Base-by-base conservation (phyloP, 192 early-diverging fungal genomes). In the Mortierella alpina region DNA sequence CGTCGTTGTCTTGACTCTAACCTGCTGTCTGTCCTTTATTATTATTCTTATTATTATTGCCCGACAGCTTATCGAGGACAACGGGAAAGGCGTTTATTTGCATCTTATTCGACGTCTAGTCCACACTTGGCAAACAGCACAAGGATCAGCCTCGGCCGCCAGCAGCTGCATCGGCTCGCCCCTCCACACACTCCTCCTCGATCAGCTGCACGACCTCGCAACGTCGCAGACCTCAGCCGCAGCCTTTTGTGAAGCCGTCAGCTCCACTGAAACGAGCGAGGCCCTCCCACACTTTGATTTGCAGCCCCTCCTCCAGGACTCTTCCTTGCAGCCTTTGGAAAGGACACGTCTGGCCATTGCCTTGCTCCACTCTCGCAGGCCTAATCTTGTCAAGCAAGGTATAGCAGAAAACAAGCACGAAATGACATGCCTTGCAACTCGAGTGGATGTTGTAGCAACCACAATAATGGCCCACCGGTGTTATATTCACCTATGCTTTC, bases 11-110 rank as follows among this genome's bases (percentile, higher is more conserved):
- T 44, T 6, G 45, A 49, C 13, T 63, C 8, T 13, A 10, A 62
- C 41, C 31, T 31, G 31, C 31, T 31, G 31, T 31, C n/a, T n/a
- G n/a, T n/a, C n/a, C n/a, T n/a, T n/a, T n/a, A n/a, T n/a, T n/a
- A 63, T 49, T 59, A 57, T 46, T 14, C 52, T 53, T 45, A 6
- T 12, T 45, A n/a, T 31, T 31, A 45, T n/a, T 60, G 14, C 8
- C 45, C 8, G 45, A 31, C 58, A 89, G 88, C 77, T 86, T 47
- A 85, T 88, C 53, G 83, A 83, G 58, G 71, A 83, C 9, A 83
- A 89, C 85, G 88, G 88, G 41, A 83, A 82, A 66, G 70, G 70
- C 50, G 86, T 88, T 41, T 80, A 83, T 70, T 63, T 86, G 22
- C 85, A 88, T 60, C 65, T 89, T 72, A 84, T 89, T 20, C 66